These are phyloP conservation scores for Stenocarpella maydis DNA, from an alignment of 2,329 filamentous ascomycete species.

Conservation along the genomic window DNA sequence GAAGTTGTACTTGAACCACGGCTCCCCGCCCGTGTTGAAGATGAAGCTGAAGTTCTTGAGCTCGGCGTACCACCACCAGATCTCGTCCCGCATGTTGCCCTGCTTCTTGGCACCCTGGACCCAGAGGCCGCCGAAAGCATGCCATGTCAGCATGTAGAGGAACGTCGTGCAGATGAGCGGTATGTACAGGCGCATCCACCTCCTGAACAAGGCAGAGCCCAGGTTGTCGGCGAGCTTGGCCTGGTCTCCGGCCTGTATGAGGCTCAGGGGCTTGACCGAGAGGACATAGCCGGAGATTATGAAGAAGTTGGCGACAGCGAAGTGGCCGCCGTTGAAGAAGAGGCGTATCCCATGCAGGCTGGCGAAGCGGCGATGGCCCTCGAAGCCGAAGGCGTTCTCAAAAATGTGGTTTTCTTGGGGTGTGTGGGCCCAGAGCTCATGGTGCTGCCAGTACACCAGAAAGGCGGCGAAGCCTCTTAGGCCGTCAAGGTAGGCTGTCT, in stretches of 20 bases:
- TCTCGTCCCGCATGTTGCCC: slow-evolving; percentile 54
- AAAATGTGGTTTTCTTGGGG: slow-evolving; percentile 48
- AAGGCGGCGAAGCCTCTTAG: slow-evolving; percentile 73
- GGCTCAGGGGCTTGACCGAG: slow-evolving; percentile 56
- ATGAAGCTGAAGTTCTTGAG: slow-evolving; percentile 75
- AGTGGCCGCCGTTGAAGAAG: slow-evolving; percentile 69
- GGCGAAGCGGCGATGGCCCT: slow-evolving; percentile 57
- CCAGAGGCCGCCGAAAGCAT: slow-evolving; percentile 59
- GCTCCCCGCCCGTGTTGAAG: slow-evolving; percentile 64
- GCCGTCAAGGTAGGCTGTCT: slow-evolving; percentile 71
- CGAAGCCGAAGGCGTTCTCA: slow-evolving; percentile 62
- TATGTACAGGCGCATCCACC: slow-evolving; percentile 58
- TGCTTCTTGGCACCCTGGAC: slow-evolving; percentile 49
- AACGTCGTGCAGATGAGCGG: slow-evolving; percentile 65
- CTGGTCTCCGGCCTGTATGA: slow-evolving; percentile 55
- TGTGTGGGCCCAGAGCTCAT: slow-evolving; percentile 65
- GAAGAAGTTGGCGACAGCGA: slow-evolving; percentile 65
- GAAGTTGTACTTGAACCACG: slow-evolving; percentile 65
- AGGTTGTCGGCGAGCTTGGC: slow-evolving; percentile 53
- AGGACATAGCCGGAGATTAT: slow-evolving; percentile 67
- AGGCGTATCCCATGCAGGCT: slow-evolving; percentile 65
- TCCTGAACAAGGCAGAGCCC: slow-evolving; percentile 56
- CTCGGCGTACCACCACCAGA: slow-evolving; percentile 61
- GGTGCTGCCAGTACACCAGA: slow-evolving; percentile 70
- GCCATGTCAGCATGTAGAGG: slow-evolving; percentile 60